Evolutionary conservation across 1,284 basidiomycete species (phyloP), one percentile per base, ranked within the genome.

Genomic region (Melampsora americana): DNA sequence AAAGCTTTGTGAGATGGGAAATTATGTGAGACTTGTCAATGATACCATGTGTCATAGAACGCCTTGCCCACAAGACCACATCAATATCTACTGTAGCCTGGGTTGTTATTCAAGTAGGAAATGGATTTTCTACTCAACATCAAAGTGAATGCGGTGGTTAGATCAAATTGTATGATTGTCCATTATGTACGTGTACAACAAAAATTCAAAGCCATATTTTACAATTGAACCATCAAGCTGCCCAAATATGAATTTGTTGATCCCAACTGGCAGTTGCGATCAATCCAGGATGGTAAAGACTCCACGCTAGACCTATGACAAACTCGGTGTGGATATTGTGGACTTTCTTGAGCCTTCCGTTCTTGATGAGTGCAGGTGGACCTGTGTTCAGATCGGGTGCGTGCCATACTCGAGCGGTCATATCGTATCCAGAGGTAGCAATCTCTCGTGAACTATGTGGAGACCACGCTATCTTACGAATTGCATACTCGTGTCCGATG

Each of bases 271-370:
- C 93, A 79, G 89, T 93, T 26, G 92, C 93, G 69, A 97, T 80
- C 20, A 93, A 81, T 0, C 91, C 91, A 79, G 91, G 89, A 73
- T 95, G 91, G 79, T 91, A 95, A 79, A 87, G 80, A 42, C 85
- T 84, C 95, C 95, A 99, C 26, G 87, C 87, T 78, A 92, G 89
- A 0, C 92, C 93, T 65, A 92, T 91, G 23, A 95, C 93, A 83
- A 99, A 99, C 84, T 98, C 95, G 2, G 92, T 93, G 82, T 99
- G 95, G 7, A 88, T 85, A 81, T 92, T 89, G 81, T 95, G 90
- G 44, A 93, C 88, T 77, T 88, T 84, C 66, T 89, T 80, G 32
- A 92, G 75, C 62, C 78, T 77, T 2, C 77, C 78, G 5, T 71
- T 78, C 5, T 82, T 79, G 62, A 81, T 78, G 0, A 79, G 78